Conservation (phyloP, 257 asterid genomes). For the Solanum gandarillasii region DNA sequence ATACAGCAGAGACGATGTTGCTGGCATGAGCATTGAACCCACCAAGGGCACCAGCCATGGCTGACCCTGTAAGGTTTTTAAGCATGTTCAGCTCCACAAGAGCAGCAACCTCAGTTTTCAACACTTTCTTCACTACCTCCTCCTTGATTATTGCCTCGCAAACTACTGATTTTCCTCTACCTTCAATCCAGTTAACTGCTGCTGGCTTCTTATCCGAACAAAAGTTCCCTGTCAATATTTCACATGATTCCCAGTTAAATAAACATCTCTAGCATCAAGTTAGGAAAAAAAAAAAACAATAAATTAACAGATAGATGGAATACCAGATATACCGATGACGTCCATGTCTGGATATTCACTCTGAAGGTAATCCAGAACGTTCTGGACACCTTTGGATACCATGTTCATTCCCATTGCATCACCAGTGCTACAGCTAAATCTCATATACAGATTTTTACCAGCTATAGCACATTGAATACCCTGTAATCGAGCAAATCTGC, state of each 20-base stretch:
- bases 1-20: slow-evolving; percentile 39
- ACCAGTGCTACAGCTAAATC: slow-evolving; percentile 46
- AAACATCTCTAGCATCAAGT: background rate
- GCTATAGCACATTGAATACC: slow-evolving; percentile 38
- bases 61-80: slow-evolving; percentile 41
- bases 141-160: slow-evolving; percentile 44
- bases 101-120: slow-evolving; percentile 40
- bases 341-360: slow-evolving; percentile 46
- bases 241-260: background rate
- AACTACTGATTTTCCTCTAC: slow-evolving; percentile 44
- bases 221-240: slow-evolving; percentile 19
- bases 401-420: slow-evolving; percentile 63
- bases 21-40: slow-evolving; percentile 55
- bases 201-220: slow-evolving; percentile 50
- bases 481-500: slow-evolving; percentile 42
- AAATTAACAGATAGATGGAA: background rate
- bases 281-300: background rate
- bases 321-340: slow-evolving; percentile 47
- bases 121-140: slow-evolving; percentile 36
- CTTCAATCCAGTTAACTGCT: slow-evolving; percentile 53
- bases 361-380: slow-evolving; percentile 39
- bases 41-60: slow-evolving; percentile 49
- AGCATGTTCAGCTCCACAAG: slow-evolving; percentile 45
- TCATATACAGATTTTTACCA: slow-evolving; percentile 40
- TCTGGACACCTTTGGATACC: slow-evolving; percentile 52